phyloP scores from a whole-genome alignment of 2,329 filamentous ascomycete genomes.

The Penicillium glabrum region DNA sequence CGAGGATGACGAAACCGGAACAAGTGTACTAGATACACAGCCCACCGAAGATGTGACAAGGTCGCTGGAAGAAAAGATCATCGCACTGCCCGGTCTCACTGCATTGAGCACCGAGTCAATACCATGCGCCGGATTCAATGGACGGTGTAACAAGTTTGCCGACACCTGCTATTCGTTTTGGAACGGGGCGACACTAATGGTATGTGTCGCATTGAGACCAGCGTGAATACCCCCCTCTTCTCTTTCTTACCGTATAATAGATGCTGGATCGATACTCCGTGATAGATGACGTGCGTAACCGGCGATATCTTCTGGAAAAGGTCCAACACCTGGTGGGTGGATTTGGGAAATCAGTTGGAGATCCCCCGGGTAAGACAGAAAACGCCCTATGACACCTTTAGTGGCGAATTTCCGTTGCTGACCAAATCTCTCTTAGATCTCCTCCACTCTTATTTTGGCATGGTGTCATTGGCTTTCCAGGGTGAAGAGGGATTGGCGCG shows the following conservation, averaged over 20 bases:
- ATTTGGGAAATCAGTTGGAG: conserved; percentile 71
- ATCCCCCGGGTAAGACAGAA: conserved; percentile 60
- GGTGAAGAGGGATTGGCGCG: conserved; percentile 67
- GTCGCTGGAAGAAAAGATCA: conserved; percentile 26
- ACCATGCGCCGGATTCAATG: conserved; percentile 75
- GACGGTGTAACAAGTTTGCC: conserved; percentile 83
- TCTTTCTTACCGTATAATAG: conserved; percentile 35
- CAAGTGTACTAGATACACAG: neutral
- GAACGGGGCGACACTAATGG: conserved; percentile 67
- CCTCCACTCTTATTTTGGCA: conserved; percentile 84
- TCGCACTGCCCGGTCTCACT: conserved; percentile 26
- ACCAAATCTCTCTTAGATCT: conserved; percentile 55
- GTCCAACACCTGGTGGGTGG: conserved; percentile 85
- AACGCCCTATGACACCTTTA: neutral
- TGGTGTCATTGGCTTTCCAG: conserved; percentile 75
- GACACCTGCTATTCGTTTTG: conserved; percentile 98
- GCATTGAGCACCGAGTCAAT: conserved; percentile 31
- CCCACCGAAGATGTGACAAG: conserved; percentile 6
- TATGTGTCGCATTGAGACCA: conserved; percentile 25
- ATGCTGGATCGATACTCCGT: conserved; percentile 60
- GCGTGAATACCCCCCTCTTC: too few relatives aligned
- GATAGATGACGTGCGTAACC: conserved; percentile 60
- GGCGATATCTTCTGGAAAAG: conserved; percentile 78
- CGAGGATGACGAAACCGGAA: conserved; percentile 25
- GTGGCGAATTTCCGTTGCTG: conserved; percentile 2